Evolutionary conservation across 192 early-diverging fungal genomes (phyloP).

Genomic region (Podila horticola): DNA sequence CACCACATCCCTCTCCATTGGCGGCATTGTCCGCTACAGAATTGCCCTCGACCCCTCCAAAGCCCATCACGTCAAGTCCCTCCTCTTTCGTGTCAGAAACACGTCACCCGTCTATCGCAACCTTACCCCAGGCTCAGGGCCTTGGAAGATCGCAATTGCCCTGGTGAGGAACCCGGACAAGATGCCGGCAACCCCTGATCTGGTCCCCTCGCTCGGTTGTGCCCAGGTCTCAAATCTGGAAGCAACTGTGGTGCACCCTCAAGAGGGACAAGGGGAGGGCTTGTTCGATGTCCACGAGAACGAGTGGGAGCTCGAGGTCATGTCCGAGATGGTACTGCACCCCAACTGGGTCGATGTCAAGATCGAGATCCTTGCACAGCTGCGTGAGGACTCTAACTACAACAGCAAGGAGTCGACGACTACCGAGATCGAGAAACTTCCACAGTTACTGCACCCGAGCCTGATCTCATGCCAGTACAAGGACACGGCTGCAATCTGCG

Average conservation of each 20-base stretch:
- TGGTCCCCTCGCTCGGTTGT: slow-evolving; percentile 40
- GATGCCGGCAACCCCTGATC: slow-evolving; percentile 18
- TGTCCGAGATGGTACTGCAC: slow-evolving; percentile 44
- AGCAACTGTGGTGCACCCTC: background rate
- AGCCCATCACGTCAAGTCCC: background rate
- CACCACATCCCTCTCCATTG: slow-evolving; percentile 32
- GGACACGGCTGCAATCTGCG: slow-evolving; percentile 33
- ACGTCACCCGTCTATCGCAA: slow-evolving; percentile 29
- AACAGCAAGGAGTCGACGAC: background rate
- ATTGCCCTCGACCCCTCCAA: slow-evolving; percentile 14
- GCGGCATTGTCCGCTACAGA: slow-evolving; percentile 43
- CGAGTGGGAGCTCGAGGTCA: slow-evolving; percentile 47
- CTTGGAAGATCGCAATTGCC: slow-evolving; percentile 40
- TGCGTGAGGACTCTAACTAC: background rate
- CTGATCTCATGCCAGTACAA: slow-evolving; percentile 32
- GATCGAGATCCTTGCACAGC: slow-evolving; percentile 27
- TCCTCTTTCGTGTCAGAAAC: slow-evolving; percentile 38
- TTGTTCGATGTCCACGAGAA: background rate
- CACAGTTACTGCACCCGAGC: slow-evolving; percentile 9
- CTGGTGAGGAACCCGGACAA: slow-evolving; percentile 31
- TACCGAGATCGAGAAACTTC: background rate
- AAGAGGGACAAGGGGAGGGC: slow-evolving; percentile 3
- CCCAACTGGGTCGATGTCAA: slow-evolving; percentile 42
- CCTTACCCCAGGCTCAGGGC: slow-evolving; percentile 31
- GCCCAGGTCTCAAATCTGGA: slow-evolving; percentile 31